Evolutionary conservation across 192 early-diverging fungal species (phyloP), one percentile per base, ranked within the genome.

Genomic region (Coemansia sp.): DNA sequence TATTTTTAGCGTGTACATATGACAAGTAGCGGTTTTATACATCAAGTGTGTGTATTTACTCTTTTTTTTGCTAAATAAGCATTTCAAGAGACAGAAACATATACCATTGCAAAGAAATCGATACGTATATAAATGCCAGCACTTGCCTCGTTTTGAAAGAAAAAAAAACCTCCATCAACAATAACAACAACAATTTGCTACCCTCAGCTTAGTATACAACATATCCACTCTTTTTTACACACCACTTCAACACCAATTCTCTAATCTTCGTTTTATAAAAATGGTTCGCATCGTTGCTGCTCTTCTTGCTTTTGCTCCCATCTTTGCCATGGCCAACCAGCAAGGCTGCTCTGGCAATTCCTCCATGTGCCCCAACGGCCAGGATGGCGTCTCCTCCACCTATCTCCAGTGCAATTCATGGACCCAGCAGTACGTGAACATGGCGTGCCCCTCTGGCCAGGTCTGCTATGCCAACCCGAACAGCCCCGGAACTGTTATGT

Each of bases 381-480:
- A 74, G 59, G 72, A 82, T 20, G 72, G 72, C 18, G 74, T 76
- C 8, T 82, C 79, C 12, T 52, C 75, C 22, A 76, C 55, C 55
- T 82, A 82, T 55, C 62, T 76, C 15, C 79, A 82, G 65, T 82
- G 79, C 72, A 61, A 82, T 52, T 71, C 67, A 65, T 74, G 72
- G 68, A 54, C 71, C 5, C 74, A 76, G 34, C 59, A 65, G 53
- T 82, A 74, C 9, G 59, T 43, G 35, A 65, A 68, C 28, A 72
- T 74, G 35, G 57, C 70, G 45, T 82, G 79, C 53, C 66, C 71
- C 9, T 48, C 51, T 18, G 75, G 72, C 51, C 79, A 74, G 35
- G 79, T 82, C 33, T 82, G 79, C 75, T 82, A 74, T 57, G 72
- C 79, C 54, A 82, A 76, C 48, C 79, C 79, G 11, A 77, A 53